Base-by-base conservation (phyloP, 1,139 yeast species). In the Pichia sp. region DNA sequence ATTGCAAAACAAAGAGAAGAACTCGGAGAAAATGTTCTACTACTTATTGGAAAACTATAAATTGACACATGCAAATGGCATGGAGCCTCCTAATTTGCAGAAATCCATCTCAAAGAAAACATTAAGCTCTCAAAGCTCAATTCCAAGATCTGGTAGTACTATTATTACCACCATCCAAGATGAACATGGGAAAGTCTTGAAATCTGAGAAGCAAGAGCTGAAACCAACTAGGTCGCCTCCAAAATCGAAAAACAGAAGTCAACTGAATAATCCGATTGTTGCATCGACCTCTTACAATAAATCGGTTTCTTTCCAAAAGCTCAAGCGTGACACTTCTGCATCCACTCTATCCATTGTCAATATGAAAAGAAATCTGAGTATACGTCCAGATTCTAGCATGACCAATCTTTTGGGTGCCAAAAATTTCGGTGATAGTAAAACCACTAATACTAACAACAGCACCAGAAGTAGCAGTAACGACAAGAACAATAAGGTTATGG, bases 21-120 rank as follows among this genome's bases (percentile, higher is more conserved):
- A 83, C 61, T 80, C 90, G 3, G 93, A 87, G 68, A 87, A 86
- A 71, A 85, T 89, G 45, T 83, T 87, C 64, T 87, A 87, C 64
- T 87, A 88, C 17, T 73, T 86, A 55, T 73, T 87, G 52, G 69
- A 79, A 65, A 75, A 82, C 61, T 81, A 81, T 65, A 75, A 81
- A 62, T 77, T 76, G 58, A 75, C 74, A 52, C 83, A 79, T 62
- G 24, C 36, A 6, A 50, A 52, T 40, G 54, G 50, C 14, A 20
- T 27, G 27, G 27, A 49, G 7, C 12, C 29, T 6, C 54, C 59
- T 40, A 46, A 46, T 20, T 46, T 55, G 10, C 52, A 48, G 20
- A 49, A 56, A 17, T 53, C 60, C 17, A 50, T 54, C 16, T 50
- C 58, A 6, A 52, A 42, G 16, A 50, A 54, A 4, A 41, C 53